A percentile compares a stretch with the other conserved stretches of the same genome.
phyloP scores from a whole-genome alignment of 208 protist species.

The Herpetomonas samuelpessoai region DNA sequence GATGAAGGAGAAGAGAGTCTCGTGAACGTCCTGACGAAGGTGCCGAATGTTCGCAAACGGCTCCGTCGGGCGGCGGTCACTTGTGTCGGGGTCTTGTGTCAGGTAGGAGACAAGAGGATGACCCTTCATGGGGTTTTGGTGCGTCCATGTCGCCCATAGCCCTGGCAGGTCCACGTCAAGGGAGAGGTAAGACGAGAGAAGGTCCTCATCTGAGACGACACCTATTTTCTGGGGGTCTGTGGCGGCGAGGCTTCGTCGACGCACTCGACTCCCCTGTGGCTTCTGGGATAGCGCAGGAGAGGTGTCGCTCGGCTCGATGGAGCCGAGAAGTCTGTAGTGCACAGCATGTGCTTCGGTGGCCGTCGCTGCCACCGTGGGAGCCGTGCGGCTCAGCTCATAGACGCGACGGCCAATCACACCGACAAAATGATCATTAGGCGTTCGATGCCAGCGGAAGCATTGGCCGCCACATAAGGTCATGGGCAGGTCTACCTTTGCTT shows the following conservation, averaged over 20 bases:
- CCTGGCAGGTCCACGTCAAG: conserved; percentile 58
- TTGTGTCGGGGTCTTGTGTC: not conserved
- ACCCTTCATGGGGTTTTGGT: conserved; percentile 30
- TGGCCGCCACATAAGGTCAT: conserved; percentile 69
- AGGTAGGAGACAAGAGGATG: conserved; percentile 59
- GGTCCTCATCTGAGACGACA: too few species aligned
- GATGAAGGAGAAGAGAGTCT: conserved; percentile 69
- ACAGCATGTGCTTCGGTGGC: not conserved
- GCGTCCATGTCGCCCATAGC: conserved; percentile 58
- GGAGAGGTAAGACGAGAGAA: conserved; percentile 53
- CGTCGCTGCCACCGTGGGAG: not conserved
- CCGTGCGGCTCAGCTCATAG: conserved; percentile 34
- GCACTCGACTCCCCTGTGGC: too few species aligned
- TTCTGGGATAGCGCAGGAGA: not conserved
- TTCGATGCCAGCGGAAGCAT: conserved; percentile 73
- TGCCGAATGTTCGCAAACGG: conserved; percentile 37
- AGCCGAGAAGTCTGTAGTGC: too few species aligned
- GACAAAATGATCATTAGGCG: conserved; percentile 39
- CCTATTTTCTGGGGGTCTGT: too few species aligned
- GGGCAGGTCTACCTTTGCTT: conserved; percentile 31
- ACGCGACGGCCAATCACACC: conserved; percentile 37
- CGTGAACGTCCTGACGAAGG: conserved; percentile 70
- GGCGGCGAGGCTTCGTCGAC: too few species aligned
- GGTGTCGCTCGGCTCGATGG: too few species aligned
- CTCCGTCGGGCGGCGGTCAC: not conserved